phyloP scores from a whole-genome alignment of 495 filamentous ascomycete species.

The Terfezia boudieri region DNA sequence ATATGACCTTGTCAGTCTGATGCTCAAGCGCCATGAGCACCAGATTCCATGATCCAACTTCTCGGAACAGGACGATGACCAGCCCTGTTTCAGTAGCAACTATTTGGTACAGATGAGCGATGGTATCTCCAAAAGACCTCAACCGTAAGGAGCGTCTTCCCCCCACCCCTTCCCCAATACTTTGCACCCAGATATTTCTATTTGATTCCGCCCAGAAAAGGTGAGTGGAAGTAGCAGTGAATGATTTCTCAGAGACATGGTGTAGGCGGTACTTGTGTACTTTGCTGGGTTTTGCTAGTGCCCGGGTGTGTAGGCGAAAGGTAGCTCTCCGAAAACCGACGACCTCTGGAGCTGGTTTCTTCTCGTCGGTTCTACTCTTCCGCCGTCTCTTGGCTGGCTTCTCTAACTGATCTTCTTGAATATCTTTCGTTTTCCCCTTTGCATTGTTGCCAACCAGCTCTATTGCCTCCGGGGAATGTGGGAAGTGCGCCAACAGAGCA shows the following conservation, averaged over 20 bases:
- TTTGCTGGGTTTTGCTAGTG: constrained; percentile 13
- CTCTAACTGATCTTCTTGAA: constrained; percentile 1
- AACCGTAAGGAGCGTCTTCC: constrained; percentile 13
- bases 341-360: constrained; percentile 6
- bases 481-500: constrained; percentile 12
- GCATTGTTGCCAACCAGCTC: constrained; percentile 11
- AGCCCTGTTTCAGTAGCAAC: constrained; percentile 12
- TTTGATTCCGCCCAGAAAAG: constrained; percentile 17
- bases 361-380: constrained; percentile 6
- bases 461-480: constrained; percentile 12
- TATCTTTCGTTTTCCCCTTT: constrained; percentile 1
- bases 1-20: constrained; percentile 15
- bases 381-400: constrained; percentile 2
- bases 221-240: constrained; percentile 10
- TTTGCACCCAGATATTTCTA: constrained; percentile 15
- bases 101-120: constrained; percentile 14
- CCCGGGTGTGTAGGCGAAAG: constrained; percentile 13
- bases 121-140: constrained; percentile 11
- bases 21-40: constrained; percentile 14
- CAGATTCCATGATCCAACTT: constrained; percentile 10
- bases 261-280: constrained; percentile 15
- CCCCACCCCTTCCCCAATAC: constrained; percentile 14
- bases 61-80: constrained; percentile 12
- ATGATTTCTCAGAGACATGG: constrained; percentile 12
- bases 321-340: constrained; percentile 11